Conservation (phyloP, 2,329 filamentous ascomycete genomes). For the Colletotrichum costaricense region DNA sequence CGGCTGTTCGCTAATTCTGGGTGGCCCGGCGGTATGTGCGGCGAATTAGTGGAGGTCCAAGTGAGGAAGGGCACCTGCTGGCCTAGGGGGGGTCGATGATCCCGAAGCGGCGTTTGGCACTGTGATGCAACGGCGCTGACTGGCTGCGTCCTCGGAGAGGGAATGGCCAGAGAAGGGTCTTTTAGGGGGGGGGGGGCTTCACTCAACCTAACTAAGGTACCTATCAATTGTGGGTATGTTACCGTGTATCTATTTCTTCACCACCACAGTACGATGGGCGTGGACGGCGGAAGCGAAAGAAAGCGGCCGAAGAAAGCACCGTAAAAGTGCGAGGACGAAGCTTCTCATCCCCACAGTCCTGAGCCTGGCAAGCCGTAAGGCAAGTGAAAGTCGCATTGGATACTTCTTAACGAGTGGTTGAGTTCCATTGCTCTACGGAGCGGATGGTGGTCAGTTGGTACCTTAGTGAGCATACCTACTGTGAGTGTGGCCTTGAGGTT, state of each 20-base stretch:
- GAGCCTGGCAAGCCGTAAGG: background rate
- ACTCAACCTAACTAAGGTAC: background rate
- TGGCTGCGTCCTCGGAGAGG: background rate
- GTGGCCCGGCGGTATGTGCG: conserved; percentile 66
- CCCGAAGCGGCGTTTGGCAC: background rate
- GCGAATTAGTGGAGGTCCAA: conserved; percentile 64
- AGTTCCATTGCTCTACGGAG: too few species aligned
- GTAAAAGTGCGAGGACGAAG: conserved; percentile 23
- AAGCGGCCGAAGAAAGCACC: conserved; percentile 33
- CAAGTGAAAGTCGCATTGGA: background rate
- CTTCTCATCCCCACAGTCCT: conserved; percentile 1
- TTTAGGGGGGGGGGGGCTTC: too few species aligned
- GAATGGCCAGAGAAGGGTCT: background rate
- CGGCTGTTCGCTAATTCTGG: conserved; percentile 40
- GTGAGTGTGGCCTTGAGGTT: too few species aligned
- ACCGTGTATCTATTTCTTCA: background rate
- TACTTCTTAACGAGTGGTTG: background rate
- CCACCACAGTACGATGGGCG: background rate
- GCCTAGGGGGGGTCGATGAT: background rate
- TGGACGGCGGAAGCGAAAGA: conserved; percentile 8
- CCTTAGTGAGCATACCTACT: too few species aligned
- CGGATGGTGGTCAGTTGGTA: too few species aligned
- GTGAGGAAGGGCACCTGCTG: conserved; percentile 28
- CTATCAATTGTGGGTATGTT: background rate
- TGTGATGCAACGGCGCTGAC: background rate